Base-by-base conservation (phyloP, 2,329 filamentous ascomycete species). In the Hawksworthiomyces lignivorus region DNA sequence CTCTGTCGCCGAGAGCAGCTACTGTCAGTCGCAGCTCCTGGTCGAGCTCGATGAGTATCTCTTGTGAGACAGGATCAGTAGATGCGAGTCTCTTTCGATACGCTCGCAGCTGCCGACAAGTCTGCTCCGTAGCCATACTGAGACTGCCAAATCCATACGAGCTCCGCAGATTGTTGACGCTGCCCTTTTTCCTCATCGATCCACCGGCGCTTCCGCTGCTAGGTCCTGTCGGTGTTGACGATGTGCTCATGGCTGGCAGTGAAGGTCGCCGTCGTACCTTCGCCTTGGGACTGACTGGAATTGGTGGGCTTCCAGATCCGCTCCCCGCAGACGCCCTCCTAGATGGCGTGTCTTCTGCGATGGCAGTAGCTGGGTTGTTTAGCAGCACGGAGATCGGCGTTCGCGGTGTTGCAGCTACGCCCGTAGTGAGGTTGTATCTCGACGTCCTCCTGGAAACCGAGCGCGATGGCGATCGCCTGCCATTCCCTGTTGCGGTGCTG, bases 71-170 rank as follows among this genome's bases (percentile, higher is more conserved):
- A 5, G 70, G 63, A 7, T 55, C 73, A 1, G 72, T 63, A 4
- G 75, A 73, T 4, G 72, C 59, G 4, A 83, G 65, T 53, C 80
- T 82, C 62, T 75, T 81, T 32, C 80, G 68, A 56, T 79, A 83
- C 4, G 75, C 65, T 40, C 78, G 68, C 33, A 84, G 56, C 17
- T 76, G 76, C 34, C 77, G 73, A 47, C 76, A 80, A 2, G 75
- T 71, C 51, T 81, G 77, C 55, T 83, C 78, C 2, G 79, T 81
- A 2, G 77, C 75, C 67, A 70, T 75, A 48, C 73, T 79, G 29
- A 82, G 62, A 9, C 70, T 71, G 2, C 75, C 74, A 41, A 72
- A 73, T 2, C 65, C 70, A 41, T 59, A 56, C 5, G 46, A 41
- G 27, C 39, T 42, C 35, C 45, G 44, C 19, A 48, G 29, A 20